Evolutionary conservation across 345 rosid species (phyloP), one percentile per base, ranked within the genome.

Genomic region (Trapa incisa): DNA sequence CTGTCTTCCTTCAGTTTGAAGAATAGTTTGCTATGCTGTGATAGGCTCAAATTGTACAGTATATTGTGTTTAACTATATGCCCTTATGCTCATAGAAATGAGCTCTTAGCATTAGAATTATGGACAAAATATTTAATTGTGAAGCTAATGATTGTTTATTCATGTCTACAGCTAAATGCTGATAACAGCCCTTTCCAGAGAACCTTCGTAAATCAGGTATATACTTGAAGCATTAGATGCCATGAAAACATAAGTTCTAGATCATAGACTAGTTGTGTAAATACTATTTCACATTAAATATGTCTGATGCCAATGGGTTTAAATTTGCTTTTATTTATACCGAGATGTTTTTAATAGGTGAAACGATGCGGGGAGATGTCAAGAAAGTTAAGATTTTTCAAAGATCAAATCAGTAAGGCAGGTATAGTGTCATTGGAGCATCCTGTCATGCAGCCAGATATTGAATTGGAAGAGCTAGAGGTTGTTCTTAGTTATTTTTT

Each of bases 281-380:
- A 15, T 63, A 38, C 6, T 37, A 63, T 65, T 53, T 67, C 17
- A 50, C 1, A 16, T 16, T 50, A 16, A 29, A 41, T 57, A 9
- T 22, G 61, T 57, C 7, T 22, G 22, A 37, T 38, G 11, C 2
- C 22, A 43, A 22, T 42, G 48, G 48, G 39, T 57, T 32, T 47
- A 3, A 4, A 14, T 41, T 67, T 41, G 22, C 53, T 39, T 2
- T 66, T 32, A 22, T 22, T 22, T 22, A 22, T 22, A 22, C 48
- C 62, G 39, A 61, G 37, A 66, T 70, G 29, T 39, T 65, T 61
- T 67, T 74, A 61, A 74, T 75, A 93, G 99, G 96, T 93, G 60
- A 93, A 93, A 75, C 82, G 97, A 64, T 93, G 97, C 38, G 97
- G 89, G 66, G 98, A 93, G 77, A 93, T 90, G 97, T 93, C 96